phyloP scores from a whole-genome alignment of 345 rosid species.

The Syzygium jambos region DNA sequence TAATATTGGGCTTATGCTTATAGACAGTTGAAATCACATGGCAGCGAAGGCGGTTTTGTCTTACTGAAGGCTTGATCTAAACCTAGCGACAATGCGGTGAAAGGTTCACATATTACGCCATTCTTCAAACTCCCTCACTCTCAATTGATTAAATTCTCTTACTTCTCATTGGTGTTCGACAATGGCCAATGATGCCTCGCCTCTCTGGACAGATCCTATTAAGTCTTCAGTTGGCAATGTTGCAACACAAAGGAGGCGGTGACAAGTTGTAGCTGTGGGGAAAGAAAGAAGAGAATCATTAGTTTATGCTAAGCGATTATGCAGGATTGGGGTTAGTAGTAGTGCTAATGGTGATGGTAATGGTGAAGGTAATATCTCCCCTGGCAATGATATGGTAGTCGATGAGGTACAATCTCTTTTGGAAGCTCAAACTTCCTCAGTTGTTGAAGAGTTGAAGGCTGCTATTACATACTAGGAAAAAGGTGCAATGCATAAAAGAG shows the following conservation, averaged over 20 bases:
- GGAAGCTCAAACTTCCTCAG: constrained; percentile 54
- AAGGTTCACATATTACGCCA: no score
- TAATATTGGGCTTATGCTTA: no score
- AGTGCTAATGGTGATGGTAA: constrained; percentile 18
- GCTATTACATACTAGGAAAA: constrained; percentile 45
- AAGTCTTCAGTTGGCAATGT: constrained; percentile 7
- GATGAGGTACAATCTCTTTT: constrained; percentile 69
- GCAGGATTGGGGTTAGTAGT: constrained; percentile 60
- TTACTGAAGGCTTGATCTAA: no score
- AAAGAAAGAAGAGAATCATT: constrained; percentile 82
- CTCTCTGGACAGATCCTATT: no score
- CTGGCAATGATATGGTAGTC: constrained; percentile 59
- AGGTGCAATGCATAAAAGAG: no score
- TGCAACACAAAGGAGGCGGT: constrained; percentile 79
- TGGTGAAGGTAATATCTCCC: constrained; percentile 18
- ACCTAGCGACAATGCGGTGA: no score
- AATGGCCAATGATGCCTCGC: no score
- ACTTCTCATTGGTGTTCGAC: no score
- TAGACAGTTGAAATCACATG: no score
- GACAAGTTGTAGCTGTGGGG: constrained; percentile 75
- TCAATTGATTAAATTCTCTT: no score
- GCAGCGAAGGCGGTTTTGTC: no score
- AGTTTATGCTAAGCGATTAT: constrained; percentile 80
- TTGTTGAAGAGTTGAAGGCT: constrained; percentile 71
- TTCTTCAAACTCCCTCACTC: no score